These are phyloP conservation scores for Malbranchea cinnamomea DNA, from an alignment of 2,329 filamentous ascomycete genomes.

Conservation along the genomic window DNA sequence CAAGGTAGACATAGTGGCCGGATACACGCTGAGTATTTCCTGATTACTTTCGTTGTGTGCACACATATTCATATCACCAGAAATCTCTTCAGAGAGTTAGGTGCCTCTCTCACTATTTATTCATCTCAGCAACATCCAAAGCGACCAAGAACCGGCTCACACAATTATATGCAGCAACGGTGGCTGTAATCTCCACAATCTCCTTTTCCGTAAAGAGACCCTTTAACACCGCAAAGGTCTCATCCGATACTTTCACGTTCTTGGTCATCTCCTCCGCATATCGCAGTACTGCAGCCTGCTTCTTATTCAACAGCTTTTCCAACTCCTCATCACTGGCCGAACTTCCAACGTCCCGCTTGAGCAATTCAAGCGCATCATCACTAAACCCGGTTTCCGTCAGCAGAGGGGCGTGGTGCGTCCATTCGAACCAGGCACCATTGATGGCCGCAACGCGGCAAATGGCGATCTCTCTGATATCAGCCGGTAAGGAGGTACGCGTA, in stretches of 20 bases:
- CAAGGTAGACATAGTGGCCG: too few relatives aligned
- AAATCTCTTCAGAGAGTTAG: too few relatives aligned
- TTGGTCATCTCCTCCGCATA: slow-evolving; percentile 78
- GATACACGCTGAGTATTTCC: too few relatives aligned
- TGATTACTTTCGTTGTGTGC: too few relatives aligned
- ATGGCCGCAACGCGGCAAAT: slow-evolving; percentile 69
- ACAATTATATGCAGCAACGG: slow-evolving; percentile 68
- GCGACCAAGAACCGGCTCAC: slow-evolving; percentile 74
- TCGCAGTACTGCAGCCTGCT: slow-evolving; percentile 52
- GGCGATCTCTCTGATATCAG: slow-evolving; percentile 53
- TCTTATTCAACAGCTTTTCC: slow-evolving; percentile 33
- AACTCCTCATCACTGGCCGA: slow-evolving; percentile 17
- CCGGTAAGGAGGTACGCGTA: slow-evolving; percentile 35
- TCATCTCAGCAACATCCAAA: slow-evolving; percentile 45
- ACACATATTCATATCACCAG: too few relatives aligned
- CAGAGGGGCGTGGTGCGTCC: slow-evolving; percentile 65
- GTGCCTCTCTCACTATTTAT: too few relatives aligned
- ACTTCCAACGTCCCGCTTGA: slow-evolving; percentile 26
- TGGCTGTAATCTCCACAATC: slow-evolving; percentile 68
- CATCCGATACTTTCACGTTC: slow-evolving; percentile 53
- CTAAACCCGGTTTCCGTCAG: slow-evolving; percentile 44
- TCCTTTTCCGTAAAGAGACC: slow-evolving; percentile 51
- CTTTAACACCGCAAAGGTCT: slow-evolving; percentile 50
- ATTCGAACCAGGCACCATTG: slow-evolving; percentile 76
- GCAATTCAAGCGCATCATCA: slow-evolving; percentile 30